Conservation (phyloP, 2,329 filamentous ascomycete species). For the Epichloe scottii region DNA sequence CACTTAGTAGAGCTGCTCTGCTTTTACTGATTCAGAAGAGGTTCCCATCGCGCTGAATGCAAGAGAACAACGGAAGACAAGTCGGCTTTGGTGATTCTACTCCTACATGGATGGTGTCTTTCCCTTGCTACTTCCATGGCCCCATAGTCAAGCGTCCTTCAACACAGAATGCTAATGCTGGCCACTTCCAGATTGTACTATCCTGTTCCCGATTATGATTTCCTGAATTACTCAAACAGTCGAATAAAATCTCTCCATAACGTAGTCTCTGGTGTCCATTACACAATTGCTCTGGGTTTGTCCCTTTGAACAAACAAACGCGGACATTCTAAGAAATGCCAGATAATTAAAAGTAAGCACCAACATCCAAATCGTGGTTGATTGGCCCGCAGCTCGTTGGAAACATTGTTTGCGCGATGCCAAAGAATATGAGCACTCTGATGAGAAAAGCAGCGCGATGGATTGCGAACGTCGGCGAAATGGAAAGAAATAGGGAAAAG, state of each 20-base stretch:
- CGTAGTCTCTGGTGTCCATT: background rate
- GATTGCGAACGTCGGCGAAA: background rate
- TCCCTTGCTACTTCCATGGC: background rate
- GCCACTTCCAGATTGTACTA: background rate
- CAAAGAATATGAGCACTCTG: background rate
- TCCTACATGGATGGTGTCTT: background rate
- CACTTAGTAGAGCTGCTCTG: too few relatives aligned
- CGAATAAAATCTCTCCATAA: background rate
- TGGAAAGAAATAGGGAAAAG: background rate
- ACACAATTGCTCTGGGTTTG: background rate
- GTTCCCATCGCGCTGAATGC: background rate
- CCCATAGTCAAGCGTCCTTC: background rate
- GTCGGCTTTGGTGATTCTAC: background rate
- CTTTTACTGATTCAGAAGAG: too few relatives aligned
- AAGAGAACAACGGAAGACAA: background rate
- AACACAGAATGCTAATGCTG: background rate
- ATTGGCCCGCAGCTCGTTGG: background rate
- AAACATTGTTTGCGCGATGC: background rate
- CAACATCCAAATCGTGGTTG: background rate
- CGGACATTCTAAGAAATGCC: background rate
- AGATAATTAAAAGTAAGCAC: background rate
- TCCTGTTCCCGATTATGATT: constrained; percentile 5
- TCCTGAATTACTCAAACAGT: constrained; percentile 6
- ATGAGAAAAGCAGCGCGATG: background rate
- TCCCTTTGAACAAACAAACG: background rate